phyloP scores from a whole-genome alignment of 1,284 basidiomycete genomes.

The Retiboletus fuscus region DNA sequence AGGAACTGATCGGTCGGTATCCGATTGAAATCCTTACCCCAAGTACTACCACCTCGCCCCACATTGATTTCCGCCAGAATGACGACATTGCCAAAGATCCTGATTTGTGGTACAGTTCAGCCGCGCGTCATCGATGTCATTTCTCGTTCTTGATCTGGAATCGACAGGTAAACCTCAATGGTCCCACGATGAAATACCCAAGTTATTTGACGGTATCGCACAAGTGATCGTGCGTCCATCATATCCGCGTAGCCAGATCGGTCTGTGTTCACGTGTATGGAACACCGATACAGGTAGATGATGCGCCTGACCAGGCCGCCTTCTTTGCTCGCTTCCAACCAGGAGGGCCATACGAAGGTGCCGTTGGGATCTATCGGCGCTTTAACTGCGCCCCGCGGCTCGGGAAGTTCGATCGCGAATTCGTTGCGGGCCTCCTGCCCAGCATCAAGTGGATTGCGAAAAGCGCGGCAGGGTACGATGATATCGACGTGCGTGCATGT shows the following conservation, averaged over 20 bases:
- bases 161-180: slow-evolving; percentile 74
- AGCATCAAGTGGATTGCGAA: slow-evolving; percentile 87
- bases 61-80: slow-evolving; percentile 9
- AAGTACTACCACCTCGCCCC: too few relatives aligned
- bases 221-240: slow-evolving; percentile 71
- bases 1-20: too few relatives aligned
- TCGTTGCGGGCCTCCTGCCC: slow-evolving; percentile 72
- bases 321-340: slow-evolving; percentile 76
- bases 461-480: slow-evolving; percentile 91
- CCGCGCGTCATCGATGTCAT: too few relatives aligned
- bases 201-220: slow-evolving; percentile 74
- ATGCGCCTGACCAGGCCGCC: slow-evolving; percentile 71
- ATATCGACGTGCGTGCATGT: slow-evolving; percentile 81
- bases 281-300: slow-evolving; percentile 32
- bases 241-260: too few relatives aligned
- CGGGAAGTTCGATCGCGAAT: slow-evolving; percentile 84
- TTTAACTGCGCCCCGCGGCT: slow-evolving; percentile 71
- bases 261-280: too few relatives aligned
- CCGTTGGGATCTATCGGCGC: slow-evolving; percentile 85
- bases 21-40: too few relatives aligned
- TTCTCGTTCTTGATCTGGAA: background rate
- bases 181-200: slow-evolving; percentile 79
- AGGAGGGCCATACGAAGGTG: slow-evolving; percentile 79
- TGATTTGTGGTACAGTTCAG: slow-evolving; percentile 39
- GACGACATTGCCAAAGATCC: slow-evolving; percentile 36